Base-by-base conservation (phyloP, 2,329 filamentous ascomycete genomes). In the Fusarium avenaceum region DNA sequence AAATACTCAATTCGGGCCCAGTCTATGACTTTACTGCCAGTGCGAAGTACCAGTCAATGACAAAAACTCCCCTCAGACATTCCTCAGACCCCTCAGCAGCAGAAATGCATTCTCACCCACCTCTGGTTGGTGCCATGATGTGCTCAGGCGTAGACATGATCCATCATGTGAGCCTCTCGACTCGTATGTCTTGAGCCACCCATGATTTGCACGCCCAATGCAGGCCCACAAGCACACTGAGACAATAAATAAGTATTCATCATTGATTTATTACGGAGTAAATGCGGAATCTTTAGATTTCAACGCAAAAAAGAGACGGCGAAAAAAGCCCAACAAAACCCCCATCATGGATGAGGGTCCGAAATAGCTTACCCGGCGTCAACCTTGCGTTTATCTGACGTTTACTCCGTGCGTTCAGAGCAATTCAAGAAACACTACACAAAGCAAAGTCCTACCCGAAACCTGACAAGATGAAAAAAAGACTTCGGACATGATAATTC, bases 161-260 rank as follows among this genome's bases (percentile, higher is more conserved):
- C 59, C 59, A 70, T 73, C 71, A 73, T 73, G 71, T 73, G 71
- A 66, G 66, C 47, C 30, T n/a, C 53, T 58, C 57, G 43, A 53
- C 60, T 70, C 51, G 48, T 59, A 62, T 59, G 40, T 56, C 60
- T 67, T 42, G 43, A 70, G 59, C 63, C 63, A 72, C 59, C 40
- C 45, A 49, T 46, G 32, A 67, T 52, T 46, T 46, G 48, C 49
- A 53, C 54, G 24, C 42, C 44, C 22, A 48, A 48, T 42, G 47
- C 19, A 30, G 48, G 61, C 26, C 52, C 54, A 44, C 46, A 59
- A 20, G 30, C 48, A 39, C 22, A 20, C 20, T 24, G 33, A 57
- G 53, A 57, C 46, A 57, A 43, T 15, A 19, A 30, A 24, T 17
- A 57, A 26, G n/a, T 22, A 30, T 35, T 46, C 32, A 28, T 63